phyloP scores from a whole-genome alignment of 2,329 filamentous ascomycete species.

The Didymella exigua region DNA sequence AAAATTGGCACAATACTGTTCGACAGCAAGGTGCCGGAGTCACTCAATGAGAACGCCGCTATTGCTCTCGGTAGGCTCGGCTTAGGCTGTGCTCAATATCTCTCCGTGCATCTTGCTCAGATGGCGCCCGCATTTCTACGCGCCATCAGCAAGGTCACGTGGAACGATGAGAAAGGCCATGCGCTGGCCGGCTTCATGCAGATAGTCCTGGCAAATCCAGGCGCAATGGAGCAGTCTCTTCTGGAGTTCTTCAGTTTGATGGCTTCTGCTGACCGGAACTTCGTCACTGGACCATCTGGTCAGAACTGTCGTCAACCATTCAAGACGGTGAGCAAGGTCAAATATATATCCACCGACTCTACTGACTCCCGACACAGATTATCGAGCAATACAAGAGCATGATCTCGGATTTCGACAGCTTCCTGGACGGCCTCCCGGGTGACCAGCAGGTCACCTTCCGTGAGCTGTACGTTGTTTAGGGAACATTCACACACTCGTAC shows the following conservation, averaged over 20 bases:
- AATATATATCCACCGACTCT: neutral
- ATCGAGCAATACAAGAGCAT: constrained; percentile 60
- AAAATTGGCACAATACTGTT: constrained; percentile 81
- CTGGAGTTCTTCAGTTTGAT: constrained; percentile 83
- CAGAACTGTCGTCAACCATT: constrained; percentile 72
- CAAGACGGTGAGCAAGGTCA: constrained; percentile 57
- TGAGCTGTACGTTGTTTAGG: constrained; percentile 49
- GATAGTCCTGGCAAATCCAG: constrained; percentile 83
- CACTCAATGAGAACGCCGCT: constrained; percentile 90
- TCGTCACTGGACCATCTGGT: constrained; percentile 61
- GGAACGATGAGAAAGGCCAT: constrained; percentile 91
- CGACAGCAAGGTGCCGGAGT: constrained; percentile 82
- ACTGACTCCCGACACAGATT: constrained; percentile 48
- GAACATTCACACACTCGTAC: neutral
- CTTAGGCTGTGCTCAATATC: constrained; percentile 73
- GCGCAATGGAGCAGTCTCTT: constrained; percentile 87
- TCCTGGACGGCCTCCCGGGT: constrained; percentile 54
- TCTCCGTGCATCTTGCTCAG: constrained; percentile 78
- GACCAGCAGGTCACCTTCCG: constrained; percentile 52
- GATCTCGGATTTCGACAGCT: constrained; percentile 60
- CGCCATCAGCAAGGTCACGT: constrained; percentile 81
- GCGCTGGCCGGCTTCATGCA: constrained; percentile 90
- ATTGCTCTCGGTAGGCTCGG: constrained; percentile 90
- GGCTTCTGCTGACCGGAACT: constrained; percentile 68
- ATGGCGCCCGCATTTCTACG: constrained; percentile 84